Evolutionary conservation across 2,329 filamentous ascomycete species (phyloP).

Genomic region (Apiospora marii): DNA sequence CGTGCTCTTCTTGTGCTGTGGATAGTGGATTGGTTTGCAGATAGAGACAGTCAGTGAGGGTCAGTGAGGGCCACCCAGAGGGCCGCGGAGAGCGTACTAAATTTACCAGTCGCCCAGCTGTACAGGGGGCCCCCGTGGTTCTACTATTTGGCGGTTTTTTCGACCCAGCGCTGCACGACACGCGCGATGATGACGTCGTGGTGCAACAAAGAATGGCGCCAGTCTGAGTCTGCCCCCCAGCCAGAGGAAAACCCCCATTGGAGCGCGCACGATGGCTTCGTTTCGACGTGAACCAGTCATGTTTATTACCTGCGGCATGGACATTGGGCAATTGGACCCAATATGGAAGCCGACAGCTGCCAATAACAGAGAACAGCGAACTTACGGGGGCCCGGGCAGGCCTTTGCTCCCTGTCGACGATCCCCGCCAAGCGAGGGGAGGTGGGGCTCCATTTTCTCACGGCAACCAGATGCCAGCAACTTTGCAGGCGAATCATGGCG

Average conservation of each 20-base stretch:
- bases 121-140: not conserved
- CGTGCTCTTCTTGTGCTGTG: not conserved
- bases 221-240: not conserved
- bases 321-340: conserved; percentile 12
- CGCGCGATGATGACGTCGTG: conserved; percentile 18
- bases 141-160: not conserved
- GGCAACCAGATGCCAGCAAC: too few species aligned
- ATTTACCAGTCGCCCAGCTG: not conserved
- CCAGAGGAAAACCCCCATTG: not conserved
- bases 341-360: not conserved
- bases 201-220: conserved; percentile 12
- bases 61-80: conserved; percentile 5
- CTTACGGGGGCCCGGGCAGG: not conserved
- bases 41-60: not conserved
- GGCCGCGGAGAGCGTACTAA: not conserved
- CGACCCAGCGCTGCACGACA: conserved; percentile 7
- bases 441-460: not conserved
- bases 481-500: conserved; percentile 7
- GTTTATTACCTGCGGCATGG: not conserved
- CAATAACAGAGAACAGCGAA: not conserved
- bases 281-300: conserved; percentile 1
- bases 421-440: not conserved
- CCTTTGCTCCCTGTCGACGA: not conserved
- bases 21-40: not conserved
- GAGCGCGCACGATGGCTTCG: conserved; percentile 3